phyloP scores from a whole-genome alignment of 768 basidiomycete genomes.

The Suillus plorans region DNA sequence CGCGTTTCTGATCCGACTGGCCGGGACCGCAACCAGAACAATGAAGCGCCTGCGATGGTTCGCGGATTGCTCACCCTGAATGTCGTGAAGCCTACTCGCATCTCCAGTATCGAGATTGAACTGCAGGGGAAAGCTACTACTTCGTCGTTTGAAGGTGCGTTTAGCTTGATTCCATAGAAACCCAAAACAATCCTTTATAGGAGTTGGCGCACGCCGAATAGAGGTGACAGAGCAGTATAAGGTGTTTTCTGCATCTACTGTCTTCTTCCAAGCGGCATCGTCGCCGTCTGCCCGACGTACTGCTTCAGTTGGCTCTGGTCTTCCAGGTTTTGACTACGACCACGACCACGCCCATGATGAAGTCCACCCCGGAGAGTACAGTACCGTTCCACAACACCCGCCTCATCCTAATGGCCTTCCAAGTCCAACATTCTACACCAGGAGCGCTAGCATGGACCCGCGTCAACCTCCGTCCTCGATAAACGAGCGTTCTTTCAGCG shows the following conservation, averaged over 20 bases:
- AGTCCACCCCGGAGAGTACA: background rate
- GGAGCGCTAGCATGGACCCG: conserved; percentile 8
- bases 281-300: conserved; percentile 28
- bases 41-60: conserved; percentile 60
- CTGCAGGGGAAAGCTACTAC: conserved; percentile 67
- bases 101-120: conserved; percentile 83
- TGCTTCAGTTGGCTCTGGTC: conserved; percentile 24
- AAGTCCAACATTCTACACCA: background rate
- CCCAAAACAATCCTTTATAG: conserved; percentile 20
- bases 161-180: conserved; percentile 17
- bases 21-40: conserved; percentile 29
- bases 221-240: conserved; percentile 76
- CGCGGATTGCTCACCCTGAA: conserved; percentile 65
- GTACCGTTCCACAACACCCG: background rate
- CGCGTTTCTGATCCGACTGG: conserved; percentile 50
- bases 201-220: conserved; percentile 66
- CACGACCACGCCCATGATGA: conserved; percentile 4
- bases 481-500: conserved; percentile 5
- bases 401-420: background rate
- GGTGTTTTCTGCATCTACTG: conserved; percentile 68
- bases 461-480: background rate
- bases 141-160: conserved; percentile 85
- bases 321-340: conserved; percentile 9
- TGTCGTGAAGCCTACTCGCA: conserved; percentile 75
- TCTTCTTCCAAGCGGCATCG: conserved; percentile 71